These are phyloP conservation scores for Jackrogersella minutella DNA, from an alignment of 495 filamentous ascomycete species.

Conservation along the genomic window DNA sequence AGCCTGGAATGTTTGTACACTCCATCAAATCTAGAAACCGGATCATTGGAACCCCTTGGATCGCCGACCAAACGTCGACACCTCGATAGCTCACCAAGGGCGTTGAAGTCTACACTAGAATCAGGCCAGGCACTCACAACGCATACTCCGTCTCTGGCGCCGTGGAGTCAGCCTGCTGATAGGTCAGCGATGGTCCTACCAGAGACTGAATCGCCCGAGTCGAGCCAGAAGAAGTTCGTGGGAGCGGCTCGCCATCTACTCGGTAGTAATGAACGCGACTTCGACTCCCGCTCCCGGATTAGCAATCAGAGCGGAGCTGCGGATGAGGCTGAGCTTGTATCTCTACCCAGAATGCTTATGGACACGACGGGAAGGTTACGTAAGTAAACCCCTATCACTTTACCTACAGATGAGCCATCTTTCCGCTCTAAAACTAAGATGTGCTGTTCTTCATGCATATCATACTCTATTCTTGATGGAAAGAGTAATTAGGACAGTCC, in stretches of 20 bases:
- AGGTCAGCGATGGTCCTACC: constrained; percentile 22
- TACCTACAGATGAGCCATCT: not conserved
- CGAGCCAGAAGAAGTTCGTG: constrained; percentile 28
- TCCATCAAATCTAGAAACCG: constrained; percentile 43
- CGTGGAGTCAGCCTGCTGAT: constrained; percentile 37
- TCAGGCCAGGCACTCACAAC: constrained; percentile 23
- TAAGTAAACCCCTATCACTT: constrained; percentile 46
- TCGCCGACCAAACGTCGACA: constrained; percentile 58
- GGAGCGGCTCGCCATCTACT: constrained; percentile 43
- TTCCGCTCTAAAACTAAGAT: no score
- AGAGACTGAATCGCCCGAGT: constrained; percentile 18
- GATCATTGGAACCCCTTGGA: constrained; percentile 48
- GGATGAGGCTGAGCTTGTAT: constrained; percentile 66
- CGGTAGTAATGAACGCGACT: constrained; percentile 48
- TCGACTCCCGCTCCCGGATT: constrained; percentile 62
- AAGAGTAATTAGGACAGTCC: not conserved
- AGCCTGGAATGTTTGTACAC: constrained; percentile 62
- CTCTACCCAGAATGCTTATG: constrained; percentile 65
- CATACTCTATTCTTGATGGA: not conserved
- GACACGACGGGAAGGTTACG: constrained; percentile 64
- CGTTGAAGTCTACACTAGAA: constrained; percentile 31
- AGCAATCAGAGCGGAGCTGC: constrained; percentile 56
- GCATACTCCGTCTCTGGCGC: constrained; percentile 23
- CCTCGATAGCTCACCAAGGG: constrained; percentile 48
- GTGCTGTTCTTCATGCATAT: not conserved